Evolutionary conservation across 2,329 filamentous ascomycete species (phyloP).

Genomic region (Bipolaris sorokiniana): DNA sequence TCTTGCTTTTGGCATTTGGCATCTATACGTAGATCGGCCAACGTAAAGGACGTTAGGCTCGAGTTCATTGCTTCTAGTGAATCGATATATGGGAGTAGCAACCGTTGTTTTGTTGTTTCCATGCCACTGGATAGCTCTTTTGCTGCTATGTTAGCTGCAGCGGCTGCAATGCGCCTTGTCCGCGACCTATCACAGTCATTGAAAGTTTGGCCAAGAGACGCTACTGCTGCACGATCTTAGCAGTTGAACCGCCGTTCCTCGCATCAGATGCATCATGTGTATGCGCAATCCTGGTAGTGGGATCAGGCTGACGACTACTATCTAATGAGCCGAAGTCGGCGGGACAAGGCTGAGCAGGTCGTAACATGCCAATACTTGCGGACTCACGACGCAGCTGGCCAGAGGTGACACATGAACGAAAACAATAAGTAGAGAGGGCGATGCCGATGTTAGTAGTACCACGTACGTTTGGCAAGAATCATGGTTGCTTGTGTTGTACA

Average conservation of each 20-base stretch:
- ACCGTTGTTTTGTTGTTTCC: too few species aligned
- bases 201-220: neutral
- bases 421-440: neutral
- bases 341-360: neutral
- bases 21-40: too few species aligned
- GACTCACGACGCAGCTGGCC: neutral
- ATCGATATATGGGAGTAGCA: too few species aligned
- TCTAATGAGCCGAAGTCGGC: neutral
- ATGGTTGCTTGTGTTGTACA: neutral
- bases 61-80: too few species aligned
- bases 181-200: neutral
- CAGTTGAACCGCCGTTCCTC: neutral
- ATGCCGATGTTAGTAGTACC: neutral
- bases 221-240: neutral
- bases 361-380: neutral
- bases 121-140: too few species aligned
- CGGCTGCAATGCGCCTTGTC: neutral
- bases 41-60: too few species aligned
- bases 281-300: neutral
- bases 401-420: neutral
- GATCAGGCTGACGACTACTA: neutral
- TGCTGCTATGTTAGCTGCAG: too few species aligned
- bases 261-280: neutral
- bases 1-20: too few species aligned
- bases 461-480: neutral